A percentile compares a stretch with the other conserved stretches of the same genome.
Evolutionary conservation across 768 basidiomycete genomes (phyloP).

Genomic region (Xanthoconium purpureum): DNA sequence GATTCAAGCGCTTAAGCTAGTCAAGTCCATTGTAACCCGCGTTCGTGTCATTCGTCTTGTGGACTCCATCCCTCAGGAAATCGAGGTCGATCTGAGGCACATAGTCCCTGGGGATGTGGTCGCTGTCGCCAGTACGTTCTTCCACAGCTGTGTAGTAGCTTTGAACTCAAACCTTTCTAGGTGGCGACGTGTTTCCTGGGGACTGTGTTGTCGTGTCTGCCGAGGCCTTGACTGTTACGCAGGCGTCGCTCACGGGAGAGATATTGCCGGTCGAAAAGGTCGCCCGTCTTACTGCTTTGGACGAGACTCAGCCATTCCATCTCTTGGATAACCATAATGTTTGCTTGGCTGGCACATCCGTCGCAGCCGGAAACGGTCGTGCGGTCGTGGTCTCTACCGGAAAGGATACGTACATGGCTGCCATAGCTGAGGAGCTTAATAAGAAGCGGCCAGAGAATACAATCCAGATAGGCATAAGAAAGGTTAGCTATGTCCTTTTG

Average conservation of each 20-base stretch:
- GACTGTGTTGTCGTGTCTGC: constrained; percentile 35
- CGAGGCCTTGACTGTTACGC: constrained; percentile 33
- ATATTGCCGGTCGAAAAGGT: constrained; percentile 34
- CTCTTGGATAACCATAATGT: constrained; percentile 33
- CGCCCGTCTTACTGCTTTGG: constrained; percentile 12
- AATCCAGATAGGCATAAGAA: constrained; percentile 32
- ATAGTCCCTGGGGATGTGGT: constrained; percentile 35
- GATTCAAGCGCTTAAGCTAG: constrained; percentile 33
- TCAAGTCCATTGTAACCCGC: constrained; percentile 34
- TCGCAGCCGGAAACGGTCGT: constrained; percentile 32
- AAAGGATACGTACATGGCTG: constrained; percentile 34
- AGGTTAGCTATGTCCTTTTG: constrained; percentile 33
- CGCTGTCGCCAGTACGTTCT: constrained; percentile 26
- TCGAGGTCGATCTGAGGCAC: constrained; percentile 31
- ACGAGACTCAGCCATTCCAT: constrained; percentile 22
- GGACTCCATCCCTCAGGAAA: constrained; percentile 19
- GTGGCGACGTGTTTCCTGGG: constrained; percentile 36
- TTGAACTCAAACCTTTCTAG: constrained; percentile 7
- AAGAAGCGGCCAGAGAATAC: constrained; percentile 33
- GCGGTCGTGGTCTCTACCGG: constrained; percentile 33
- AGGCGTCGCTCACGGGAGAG: constrained; percentile 38
- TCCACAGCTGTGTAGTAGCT: neutral
- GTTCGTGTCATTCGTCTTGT: constrained; percentile 31
- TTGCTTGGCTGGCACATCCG: constrained; percentile 35
- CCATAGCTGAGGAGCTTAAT: constrained; percentile 34